Evolutionary conservation across 2,329 filamentous ascomycete species (phyloP).

Genomic region (Xylariaceae sp.): DNA sequence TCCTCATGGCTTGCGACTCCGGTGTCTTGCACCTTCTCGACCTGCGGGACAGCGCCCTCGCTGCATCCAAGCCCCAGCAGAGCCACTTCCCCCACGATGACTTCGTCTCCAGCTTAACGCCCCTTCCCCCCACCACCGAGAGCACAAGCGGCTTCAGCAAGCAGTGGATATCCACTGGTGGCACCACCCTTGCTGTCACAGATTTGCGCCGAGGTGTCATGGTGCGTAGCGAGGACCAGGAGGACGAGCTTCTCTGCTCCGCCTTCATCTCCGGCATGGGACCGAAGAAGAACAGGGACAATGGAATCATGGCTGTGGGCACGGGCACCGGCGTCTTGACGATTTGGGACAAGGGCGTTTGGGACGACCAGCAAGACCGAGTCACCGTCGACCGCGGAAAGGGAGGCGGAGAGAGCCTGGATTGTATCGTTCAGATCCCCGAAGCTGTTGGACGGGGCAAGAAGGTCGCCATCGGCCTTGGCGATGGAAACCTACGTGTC

Average conservation of each 20-base stretch:
- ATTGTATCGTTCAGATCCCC: constrained; percentile 72
- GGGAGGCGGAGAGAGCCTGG: constrained; percentile 72
- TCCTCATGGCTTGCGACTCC: constrained; percentile 88
- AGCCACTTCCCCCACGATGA: constrained; percentile 87
- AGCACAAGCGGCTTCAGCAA: constrained; percentile 88
- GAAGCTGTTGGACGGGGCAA: constrained; percentile 67
- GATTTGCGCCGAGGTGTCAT: constrained; percentile 85
- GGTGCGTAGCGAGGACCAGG: constrained; percentile 88
- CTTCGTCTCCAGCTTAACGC: constrained; percentile 84
- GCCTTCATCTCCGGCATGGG: constrained; percentile 75
- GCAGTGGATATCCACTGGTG: constrained; percentile 92
- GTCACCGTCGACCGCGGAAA: constrained; percentile 69
- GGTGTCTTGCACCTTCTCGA: constrained; percentile 87
- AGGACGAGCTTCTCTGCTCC: constrained; percentile 85
- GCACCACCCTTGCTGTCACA: constrained; percentile 84
- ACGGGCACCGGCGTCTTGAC: constrained; percentile 78
- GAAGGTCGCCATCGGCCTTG: constrained; percentile 75
- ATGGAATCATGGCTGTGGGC: constrained; percentile 75
- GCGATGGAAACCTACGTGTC: constrained; percentile 75
- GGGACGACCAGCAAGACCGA: constrained; percentile 92
- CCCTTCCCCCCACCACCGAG: constrained; percentile 73
- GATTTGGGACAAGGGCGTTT: constrained; percentile 89
- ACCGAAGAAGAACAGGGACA: constrained; percentile 61
- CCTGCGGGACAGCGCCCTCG: constrained; percentile 61
- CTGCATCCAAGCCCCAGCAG: constrained; percentile 64